Evolutionary conservation across 768 basidiomycete genomes (phyloP), one percentile per base, ranked within the genome.

Genomic region (Pleurotus platypus): DNA sequence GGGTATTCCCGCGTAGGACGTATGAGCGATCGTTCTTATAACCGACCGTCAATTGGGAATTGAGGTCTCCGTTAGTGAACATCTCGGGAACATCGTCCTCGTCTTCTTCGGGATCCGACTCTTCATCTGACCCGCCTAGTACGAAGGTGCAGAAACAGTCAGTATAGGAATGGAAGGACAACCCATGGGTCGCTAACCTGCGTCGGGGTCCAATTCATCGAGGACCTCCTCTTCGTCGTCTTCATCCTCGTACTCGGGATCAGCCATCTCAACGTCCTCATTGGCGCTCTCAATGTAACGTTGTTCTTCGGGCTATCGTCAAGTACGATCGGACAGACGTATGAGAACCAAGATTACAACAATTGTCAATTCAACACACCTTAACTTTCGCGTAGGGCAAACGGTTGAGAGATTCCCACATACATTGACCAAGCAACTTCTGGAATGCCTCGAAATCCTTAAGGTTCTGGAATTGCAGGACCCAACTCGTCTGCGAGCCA

Each of bases 1-100:
- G 94, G 66, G 88, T 92, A 71, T 85, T 89, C 40, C 94, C 95
- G 46, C 94, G 86, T 37, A 93, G 87, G 57, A 98, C 94, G 65
- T 92, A 97, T 9, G 94, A 93, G 26, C 95, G 81, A 64, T 97
- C 94, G 58, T 94, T 92, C 73, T 92, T 94, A 79, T 97, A 95
- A 9, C 96, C 96, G 40, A 98, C 87, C 3, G 91, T 92, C 38
- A 98, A 80, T 60, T 93, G 90, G 4, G 91, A 90, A 70, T 98
- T 98, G 59, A 80, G 80, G 27, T 86, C 87, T 24, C 87, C 87
- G 40, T 78, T 75, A 13, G 73, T 61, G 46, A 76, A 72, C 8
- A 71, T 62, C 43, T 74, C 66, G 11, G 73, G 69, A 43, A 66
- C 68, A 48, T 69, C 70, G 20, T 80, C 79, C 51, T 82, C 80